Base-by-base conservation (phyloP, 169 alveolate species). In the Eimeria maxima region DNA sequence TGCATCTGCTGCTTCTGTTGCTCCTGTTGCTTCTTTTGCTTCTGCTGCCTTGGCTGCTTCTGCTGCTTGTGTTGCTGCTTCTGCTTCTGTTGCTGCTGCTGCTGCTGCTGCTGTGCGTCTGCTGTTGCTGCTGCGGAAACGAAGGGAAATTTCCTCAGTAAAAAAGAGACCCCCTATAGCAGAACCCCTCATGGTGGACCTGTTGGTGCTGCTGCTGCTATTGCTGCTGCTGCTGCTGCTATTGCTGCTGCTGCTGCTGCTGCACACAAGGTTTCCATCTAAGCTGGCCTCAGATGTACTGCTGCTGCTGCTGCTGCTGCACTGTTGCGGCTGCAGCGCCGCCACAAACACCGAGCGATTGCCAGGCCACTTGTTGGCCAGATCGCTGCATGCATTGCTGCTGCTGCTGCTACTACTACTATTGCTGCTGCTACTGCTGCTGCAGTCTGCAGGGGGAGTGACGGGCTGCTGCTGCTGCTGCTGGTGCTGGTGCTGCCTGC, bases 271-370 rank as follows among this genome's bases (percentile, higher is more conserved):
- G 33, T 10, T 65, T 20, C 76, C 42, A 27, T 65, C 42, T 13
- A 10, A 65, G 76, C 33, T 18, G 29, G 33, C 76, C 18, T 65
- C 76, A 0, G 76, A 10, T 10, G 76, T 65, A 29, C 33, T 65
- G 76, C 76, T 65, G 38, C 76, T 65, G 76, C 76, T 10, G n/a
- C 42, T n/a, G n/a, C n/a, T n/a, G n/a, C n/a, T n/a, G n/a, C n/a
- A n/a, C n/a, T n/a, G 76, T 20, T 10, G 76, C 76, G 76, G 76
- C 76, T 65, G 76, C 76, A 65, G 76, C 18, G 33, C 86, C 27
- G 86, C 86, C 86, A 42, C 29, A 16, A 74, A 42, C 86, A 74
- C 57, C 50, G 20, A 16, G 47, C 4, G 86, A n/a, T 11, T 74
- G 86, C 1, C 27, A 29, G 57, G 57, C 47, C 86, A 13, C 55